Base-by-base conservation (phyloP, 805 yeast species). In the Yarrowia sp. region DNA sequence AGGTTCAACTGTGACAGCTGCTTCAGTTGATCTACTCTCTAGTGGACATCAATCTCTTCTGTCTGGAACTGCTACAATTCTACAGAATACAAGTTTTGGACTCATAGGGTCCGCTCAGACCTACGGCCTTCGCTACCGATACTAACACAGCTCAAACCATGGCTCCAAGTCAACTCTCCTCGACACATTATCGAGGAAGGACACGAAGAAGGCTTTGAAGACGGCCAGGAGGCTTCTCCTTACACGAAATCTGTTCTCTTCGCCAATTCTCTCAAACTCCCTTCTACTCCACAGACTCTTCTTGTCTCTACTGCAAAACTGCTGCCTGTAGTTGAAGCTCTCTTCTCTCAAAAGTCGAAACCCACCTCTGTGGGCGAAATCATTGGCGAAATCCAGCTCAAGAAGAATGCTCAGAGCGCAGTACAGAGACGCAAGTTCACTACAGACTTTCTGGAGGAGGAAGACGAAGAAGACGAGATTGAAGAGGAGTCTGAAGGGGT, bases 121-220 rank as follows among this genome's bases (percentile, higher is more conserved):
- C 48, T 43, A 10, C 26, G 46, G 22, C 26, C 40, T 8, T 50
- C 41, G 26, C 12, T n/a, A 38, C 43, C 26, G 11, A 16, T 5
- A 19, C 65, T 59, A 59, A 56, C 41, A n/a, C 64, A 73, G 73
- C 70, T 74, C 58, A 74, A 74, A 72, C 76, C 76, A 49, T 80
- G 85, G 82, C 77, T 79, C 35, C 86, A 83, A 48, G 73, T 76
- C 56, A 83, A 82, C 42, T 77, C 82, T n/a, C 83, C 86, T 19
- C 83, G 89, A 70, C 88, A 86, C 74, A 71, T 81, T 9, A 73
- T 86, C 36, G 84, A 82, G 56, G 56, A 63, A 11, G 56, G 67
- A 9, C 67, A 63, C 41, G 67, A 63, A 38, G 67, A 63, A 19
- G 67, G 56, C 16, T 48, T 48, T 48, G 67, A 63, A 38, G 67